Evolutionary conservation across 2,329 filamentous ascomycete species (phyloP).

Genomic region (Penicillium sp.): DNA sequence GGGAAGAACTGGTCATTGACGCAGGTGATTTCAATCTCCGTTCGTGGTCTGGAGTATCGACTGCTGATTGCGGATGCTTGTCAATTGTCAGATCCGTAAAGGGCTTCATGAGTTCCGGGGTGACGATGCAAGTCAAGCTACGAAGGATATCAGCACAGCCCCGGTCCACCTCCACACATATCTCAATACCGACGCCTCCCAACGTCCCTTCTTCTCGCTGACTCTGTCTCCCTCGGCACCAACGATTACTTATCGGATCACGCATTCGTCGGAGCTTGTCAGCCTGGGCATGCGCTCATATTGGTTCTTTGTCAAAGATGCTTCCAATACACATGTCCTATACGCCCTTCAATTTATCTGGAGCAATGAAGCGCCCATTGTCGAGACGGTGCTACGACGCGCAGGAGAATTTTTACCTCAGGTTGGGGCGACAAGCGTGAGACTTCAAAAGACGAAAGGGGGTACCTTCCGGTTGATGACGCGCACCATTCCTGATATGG

Average conservation of each 20-base stretch:
- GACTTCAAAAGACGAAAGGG: conserved; percentile 12
- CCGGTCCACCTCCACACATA: conserved; percentile 1
- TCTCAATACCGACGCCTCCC: not conserved
- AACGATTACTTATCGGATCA: conserved; percentile 15
- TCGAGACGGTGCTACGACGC: conserved; percentile 17
- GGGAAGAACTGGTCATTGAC: conserved; percentile 10
- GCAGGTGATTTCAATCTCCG: not conserved
- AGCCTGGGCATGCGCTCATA: conserved; percentile 14
- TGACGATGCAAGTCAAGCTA: not conserved
- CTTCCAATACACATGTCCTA: conserved; percentile 16
- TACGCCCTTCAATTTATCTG: conserved; percentile 19
- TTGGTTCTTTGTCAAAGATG: conserved; percentile 22
- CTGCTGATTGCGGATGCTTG: not conserved
- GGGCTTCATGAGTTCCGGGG: not conserved
- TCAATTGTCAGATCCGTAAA: conserved; percentile 1
- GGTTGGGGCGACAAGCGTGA: conserved; percentile 15
- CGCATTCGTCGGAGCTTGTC: conserved; percentile 18
- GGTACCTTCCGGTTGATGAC: conserved; percentile 16
- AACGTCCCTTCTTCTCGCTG: conserved; percentile 2
- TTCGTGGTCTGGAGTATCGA: not conserved
- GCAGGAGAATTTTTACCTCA: conserved; percentile 18
- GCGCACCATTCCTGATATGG: conserved; percentile 13
- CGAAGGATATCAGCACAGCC: not conserved
- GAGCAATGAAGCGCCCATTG: conserved; percentile 16
- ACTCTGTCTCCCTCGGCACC: not conserved